phyloP scores from a whole-genome alignment of 441 rosid species.

The Dalechampia spathulata region DNA sequence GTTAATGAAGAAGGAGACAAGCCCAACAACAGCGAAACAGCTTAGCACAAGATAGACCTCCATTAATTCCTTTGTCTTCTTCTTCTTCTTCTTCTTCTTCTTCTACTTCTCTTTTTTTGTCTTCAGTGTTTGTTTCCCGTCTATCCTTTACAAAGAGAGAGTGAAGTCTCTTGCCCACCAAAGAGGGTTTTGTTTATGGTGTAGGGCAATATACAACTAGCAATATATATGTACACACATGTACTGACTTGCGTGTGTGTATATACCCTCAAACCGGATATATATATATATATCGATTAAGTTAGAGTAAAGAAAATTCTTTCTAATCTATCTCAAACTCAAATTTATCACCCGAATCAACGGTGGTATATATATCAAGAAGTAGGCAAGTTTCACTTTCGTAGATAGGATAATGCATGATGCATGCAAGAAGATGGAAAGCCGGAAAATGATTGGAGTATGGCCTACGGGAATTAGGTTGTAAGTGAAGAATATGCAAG shows the following conservation, averaged over 20 bases:
- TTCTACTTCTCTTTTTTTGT: neutral
- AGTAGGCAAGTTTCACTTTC: too few species aligned
- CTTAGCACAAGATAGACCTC: neutral
- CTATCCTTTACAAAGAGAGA: neutral
- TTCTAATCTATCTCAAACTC: too few species aligned
- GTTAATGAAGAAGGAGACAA: constrained; percentile 5
- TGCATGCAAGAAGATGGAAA: constrained; percentile 6
- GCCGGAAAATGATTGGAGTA: neutral
- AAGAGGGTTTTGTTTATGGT: neutral
- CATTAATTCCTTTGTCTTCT: neutral
- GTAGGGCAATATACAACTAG: neutral
- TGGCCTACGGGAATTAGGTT: too few species aligned
- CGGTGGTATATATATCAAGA: too few species aligned
- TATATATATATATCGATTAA: too few species aligned
- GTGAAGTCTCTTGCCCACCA: neutral
- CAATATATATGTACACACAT: neutral
- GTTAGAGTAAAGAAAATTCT: too few species aligned
- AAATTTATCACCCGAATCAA: too few species aligned
- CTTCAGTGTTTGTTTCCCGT: too few species aligned
- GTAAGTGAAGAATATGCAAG: too few species aligned
- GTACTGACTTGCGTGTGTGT: too few species aligned
- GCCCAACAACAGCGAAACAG: neutral
- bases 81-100: neutral
- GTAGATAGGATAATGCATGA: too few species aligned
- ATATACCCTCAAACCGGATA: too few species aligned